Evolutionary conservation across 768 basidiomycete genomes (phyloP), one percentile per base, ranked within the genome.

Genomic region (Pisolithus microcarpus): DNA sequence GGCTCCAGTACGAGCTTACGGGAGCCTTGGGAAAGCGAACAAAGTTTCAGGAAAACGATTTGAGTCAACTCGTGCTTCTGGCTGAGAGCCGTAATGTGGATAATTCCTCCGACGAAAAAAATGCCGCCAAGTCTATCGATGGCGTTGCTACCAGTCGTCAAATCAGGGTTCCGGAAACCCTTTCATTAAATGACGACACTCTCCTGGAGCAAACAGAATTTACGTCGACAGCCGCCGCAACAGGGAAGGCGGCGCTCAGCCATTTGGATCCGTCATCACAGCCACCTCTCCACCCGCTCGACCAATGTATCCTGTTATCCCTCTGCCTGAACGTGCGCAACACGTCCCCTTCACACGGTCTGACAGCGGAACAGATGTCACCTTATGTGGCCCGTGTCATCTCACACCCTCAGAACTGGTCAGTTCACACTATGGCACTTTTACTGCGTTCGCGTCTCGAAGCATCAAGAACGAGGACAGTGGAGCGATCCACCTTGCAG

Each of bases 401-500:
- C 56, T 74, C 84, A 1, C 91, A 97, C 63, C 91, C 93, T 2
- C 73, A 76, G 50, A 98, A 97, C 66, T 99, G 96, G 96, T 87
- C 91, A 5, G 76, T 98, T 28, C 91, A 98, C 70, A 95, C 94
- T 36, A 95, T 94, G 82, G 94, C 92, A 28, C 82, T 98, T 48
- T 79, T 99, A 46, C 81, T 97, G 24, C 87, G 96, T 26, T 88
- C 95, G 9, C 81, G 96, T 7, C 82, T 96, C 52, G 95, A 99
- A 66, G 78, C 92, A 1, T 74, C 79, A 16, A 81, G 96, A 39
- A 90, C 89, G 1, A 82, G 96, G 21, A 98, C 96, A 13, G 87
- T 94, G 58, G 96, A 99, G 65, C 82, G 96, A 23, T 83, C 92
- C 2, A 83, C 87, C 2, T 74, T 98, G 2, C 96, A 99, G 66